Conservation (phyloP, 305 asterid genomes). For the Solanum aculeatissimum region DNA sequence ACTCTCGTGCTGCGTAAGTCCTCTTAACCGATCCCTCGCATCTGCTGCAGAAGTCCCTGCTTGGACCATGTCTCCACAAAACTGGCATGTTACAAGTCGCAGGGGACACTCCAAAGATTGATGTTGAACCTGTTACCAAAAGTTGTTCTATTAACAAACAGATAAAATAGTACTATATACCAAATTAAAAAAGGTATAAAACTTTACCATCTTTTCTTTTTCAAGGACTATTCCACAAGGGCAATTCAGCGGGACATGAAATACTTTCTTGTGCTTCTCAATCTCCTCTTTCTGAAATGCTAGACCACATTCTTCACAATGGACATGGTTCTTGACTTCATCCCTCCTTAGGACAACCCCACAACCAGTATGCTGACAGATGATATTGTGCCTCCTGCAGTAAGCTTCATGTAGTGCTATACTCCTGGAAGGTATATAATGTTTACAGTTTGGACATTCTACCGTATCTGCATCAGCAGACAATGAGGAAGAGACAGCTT, state of each 20-base stretch:
- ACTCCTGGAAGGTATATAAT: conserved; percentile 62
- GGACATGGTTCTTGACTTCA: conserved; percentile 70
- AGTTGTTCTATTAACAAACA: neutral
- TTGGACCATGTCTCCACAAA: conserved; percentile 97
- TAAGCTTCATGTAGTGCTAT: conserved; percentile 78
- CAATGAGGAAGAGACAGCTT: conserved; percentile 29
- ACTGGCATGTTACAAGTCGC: conserved; percentile 73
- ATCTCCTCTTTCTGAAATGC: conserved; percentile 82
- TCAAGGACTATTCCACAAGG: conserved; percentile 81
- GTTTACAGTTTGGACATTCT: conserved; percentile 78
- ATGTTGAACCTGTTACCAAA: conserved; percentile 59
- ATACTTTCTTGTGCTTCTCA: conserved; percentile 84
- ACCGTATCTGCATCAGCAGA: conserved; percentile 43
- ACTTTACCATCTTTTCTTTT: conserved; percentile 80
- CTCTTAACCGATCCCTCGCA: conserved; percentile 74
- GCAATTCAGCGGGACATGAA: conserved; percentile 90
- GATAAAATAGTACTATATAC: neutral
- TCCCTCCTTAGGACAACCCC: conserved; percentile 76
- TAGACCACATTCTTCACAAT: conserved; percentile 74
- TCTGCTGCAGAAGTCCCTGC: conserved; percentile 76
- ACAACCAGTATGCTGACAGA: conserved; percentile 70
- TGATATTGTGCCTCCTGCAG: conserved; percentile 67
- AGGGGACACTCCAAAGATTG: conserved; percentile 65
- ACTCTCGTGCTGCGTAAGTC: conserved; percentile 85
- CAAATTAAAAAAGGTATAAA: neutral